Conservation (phyloP, 78 protist genomes). For the Polysphondylium violaceum region DNA sequence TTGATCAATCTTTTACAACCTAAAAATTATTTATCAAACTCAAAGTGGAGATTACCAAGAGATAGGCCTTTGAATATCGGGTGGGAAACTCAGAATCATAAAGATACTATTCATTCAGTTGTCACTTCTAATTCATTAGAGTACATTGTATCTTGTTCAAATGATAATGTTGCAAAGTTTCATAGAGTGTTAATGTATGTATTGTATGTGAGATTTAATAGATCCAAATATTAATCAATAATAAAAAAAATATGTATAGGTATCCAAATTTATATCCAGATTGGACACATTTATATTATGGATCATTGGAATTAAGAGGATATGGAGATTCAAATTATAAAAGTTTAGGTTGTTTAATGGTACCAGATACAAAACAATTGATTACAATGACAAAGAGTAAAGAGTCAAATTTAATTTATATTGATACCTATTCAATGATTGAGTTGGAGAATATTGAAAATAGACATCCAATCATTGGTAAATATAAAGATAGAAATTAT, state of each 20-base stretch:
- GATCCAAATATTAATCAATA: background rate
- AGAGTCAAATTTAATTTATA: background rate
- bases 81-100: slow-evolving; percentile 54
- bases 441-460: slow-evolving; percentile 46
- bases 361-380: background rate
- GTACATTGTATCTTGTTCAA: slow-evolving; percentile 58
- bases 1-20: slow-evolving; percentile 4
- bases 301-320: slow-evolving; percentile 36
- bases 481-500: background rate
- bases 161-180: slow-evolving; percentile 46
- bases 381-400: slow-evolving; percentile 14
- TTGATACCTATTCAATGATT: slow-evolving; percentile 9
- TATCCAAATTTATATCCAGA: slow-evolving; percentile 74
- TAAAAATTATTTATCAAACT: slow-evolving; percentile 11
- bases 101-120: slow-evolving; percentile 4
- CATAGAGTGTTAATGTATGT: slow-evolving; percentile 65
- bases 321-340: background rate
- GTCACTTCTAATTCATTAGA: slow-evolving; percentile 3
- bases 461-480: slow-evolving; percentile 16
- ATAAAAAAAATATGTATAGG: background rate
- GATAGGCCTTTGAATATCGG: slow-evolving; percentile 9
- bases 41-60: slow-evolving; percentile 34
- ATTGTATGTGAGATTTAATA: background rate
- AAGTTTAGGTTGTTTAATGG: slow-evolving; percentile 5
- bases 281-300: slow-evolving; percentile 80